A percentile compares a stretch with the other conserved stretches of the same genome.
Conservation (phyloP, 1,284 basidiomycete species). For the Apiotrichum mycotoxinovorans region DNA sequence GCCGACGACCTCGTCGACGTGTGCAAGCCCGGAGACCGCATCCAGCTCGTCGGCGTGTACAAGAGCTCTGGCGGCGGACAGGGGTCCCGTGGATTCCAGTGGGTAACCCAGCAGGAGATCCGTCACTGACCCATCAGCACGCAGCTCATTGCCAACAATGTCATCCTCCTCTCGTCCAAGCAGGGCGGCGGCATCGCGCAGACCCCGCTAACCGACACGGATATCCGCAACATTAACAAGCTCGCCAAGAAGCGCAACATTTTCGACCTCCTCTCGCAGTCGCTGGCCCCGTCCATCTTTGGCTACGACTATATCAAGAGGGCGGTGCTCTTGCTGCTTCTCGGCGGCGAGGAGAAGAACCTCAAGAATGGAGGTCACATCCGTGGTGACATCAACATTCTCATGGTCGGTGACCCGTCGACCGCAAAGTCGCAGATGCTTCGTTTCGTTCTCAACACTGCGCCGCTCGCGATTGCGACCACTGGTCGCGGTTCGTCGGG, state of each 20-base stretch:
- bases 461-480: conserved; percentile 95
- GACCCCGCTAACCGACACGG: conserved; percentile 84
- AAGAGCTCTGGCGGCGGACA: conserved; percentile 81
- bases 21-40: conserved; percentile 96
- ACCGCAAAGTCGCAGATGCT: conserved; percentile 97
- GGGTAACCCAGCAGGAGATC: conserved; percentile 40
- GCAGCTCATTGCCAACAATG: conserved; percentile 89
- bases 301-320: conserved; percentile 96
- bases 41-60: conserved; percentile 94
- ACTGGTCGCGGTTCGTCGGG: conserved; percentile 96
- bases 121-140: conserved; percentile 61
- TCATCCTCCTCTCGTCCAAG: conserved; percentile 95
- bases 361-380: conserved; percentile 96
- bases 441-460: conserved; percentile 92
- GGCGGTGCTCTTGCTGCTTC: conserved; percentile 84
- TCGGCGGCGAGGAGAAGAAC: conserved; percentile 98
- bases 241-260: conserved; percentile 79
- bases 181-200: conserved; percentile 94
- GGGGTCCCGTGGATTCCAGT: conserved; percentile 90
- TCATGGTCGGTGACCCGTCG: conserved; percentile 98
- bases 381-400: conserved; percentile 97
- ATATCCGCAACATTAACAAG: conserved; percentile 96
- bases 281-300: conserved; percentile 95
- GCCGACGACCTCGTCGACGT: conserved; percentile 96
- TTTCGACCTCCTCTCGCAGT: conserved; percentile 84